These are phyloP conservation scores for Sanghuangporus sanghuang DNA, from an alignment of 1,284 basidiomycete genomes.

Conservation along the genomic window DNA sequence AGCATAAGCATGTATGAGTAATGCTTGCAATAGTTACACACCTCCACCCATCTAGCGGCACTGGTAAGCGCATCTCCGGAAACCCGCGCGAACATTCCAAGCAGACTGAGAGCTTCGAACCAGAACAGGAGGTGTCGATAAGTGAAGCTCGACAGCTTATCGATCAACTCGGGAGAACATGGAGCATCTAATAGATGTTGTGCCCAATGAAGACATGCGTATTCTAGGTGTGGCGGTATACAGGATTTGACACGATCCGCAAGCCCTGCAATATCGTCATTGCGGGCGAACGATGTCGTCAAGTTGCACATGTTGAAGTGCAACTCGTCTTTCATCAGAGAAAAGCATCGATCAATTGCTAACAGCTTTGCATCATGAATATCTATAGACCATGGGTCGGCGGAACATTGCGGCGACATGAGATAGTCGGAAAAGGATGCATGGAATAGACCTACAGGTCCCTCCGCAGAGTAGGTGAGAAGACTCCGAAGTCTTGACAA, in stretches of 20 bases:
- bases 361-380: not conserved
- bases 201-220: constrained; percentile 7
- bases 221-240: not conserved
- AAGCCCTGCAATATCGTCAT: not conserved
- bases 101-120: constrained; percentile 27
- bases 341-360: not conserved
- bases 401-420: not conserved
- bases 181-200: constrained; percentile 1
- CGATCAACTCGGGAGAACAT: not conserved
- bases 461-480: not conserved
- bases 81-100: constrained; percentile 1
- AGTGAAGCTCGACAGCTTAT: constrained; percentile 17
- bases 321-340: not conserved
- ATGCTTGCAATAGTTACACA: constrained; percentile 1
- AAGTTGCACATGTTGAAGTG: constrained; percentile 10
- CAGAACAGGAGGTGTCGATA: constrained; percentile 23
- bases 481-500: not conserved
- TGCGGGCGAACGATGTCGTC: not conserved
- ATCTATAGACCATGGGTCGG: not conserved
- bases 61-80: not conserved
- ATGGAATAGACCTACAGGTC: not conserved
- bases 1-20: not conserved
- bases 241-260: not conserved
- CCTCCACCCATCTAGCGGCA: not conserved
- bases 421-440: constrained; percentile 7